phyloP scores from a whole-genome alignment of 345 rosid genomes.

The Euphorbia lathyris region DNA sequence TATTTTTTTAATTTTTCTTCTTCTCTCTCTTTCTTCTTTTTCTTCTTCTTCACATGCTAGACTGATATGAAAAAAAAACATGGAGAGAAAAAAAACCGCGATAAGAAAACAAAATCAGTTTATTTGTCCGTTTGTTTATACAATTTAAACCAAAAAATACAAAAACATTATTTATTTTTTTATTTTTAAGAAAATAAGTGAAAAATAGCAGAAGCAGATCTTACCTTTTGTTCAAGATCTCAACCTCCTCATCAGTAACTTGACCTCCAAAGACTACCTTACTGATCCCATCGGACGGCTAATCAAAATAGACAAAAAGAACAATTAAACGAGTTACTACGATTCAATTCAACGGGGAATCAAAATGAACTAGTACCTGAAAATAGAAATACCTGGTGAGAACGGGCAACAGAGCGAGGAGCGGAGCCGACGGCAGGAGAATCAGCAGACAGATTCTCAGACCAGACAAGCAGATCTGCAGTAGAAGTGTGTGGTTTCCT shows the following conservation, averaged over 20 bases:
- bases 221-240: slow-evolving; percentile 82
- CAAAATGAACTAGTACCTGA: neutral
- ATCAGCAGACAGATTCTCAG: slow-evolving; percentile 55
- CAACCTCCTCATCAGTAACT: slow-evolving; percentile 88
- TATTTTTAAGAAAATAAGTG: neutral
- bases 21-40: too few species aligned
- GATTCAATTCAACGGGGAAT: neutral
- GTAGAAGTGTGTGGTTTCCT: slow-evolving; percentile 84
- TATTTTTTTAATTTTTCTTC: too few species aligned
- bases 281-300: slow-evolving; percentile 97
- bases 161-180: neutral
- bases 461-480: slow-evolving; percentile 90
- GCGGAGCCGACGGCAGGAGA: slow-evolving; percentile 42
- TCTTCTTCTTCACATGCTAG: too few species aligned
- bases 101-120: slow-evolving; percentile 13
- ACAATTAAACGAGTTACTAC: slow-evolving; percentile 15
- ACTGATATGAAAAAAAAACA: neutral
- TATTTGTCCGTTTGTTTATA: neutral
- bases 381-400: slow-evolving; percentile 52
- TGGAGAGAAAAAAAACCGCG: neutral
- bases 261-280: slow-evolving; percentile 98
- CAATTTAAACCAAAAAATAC: slow-evolving; percentile 4
- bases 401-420: slow-evolving; percentile 58
- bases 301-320: slow-evolving; percentile 7
- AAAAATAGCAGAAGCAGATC: slow-evolving; percentile 31